Percentiles rank a stretch among this genome's conserved stretches.
Conservation (phyloP, 129 eudicot species). For the Cynara cardunculus region DNA sequence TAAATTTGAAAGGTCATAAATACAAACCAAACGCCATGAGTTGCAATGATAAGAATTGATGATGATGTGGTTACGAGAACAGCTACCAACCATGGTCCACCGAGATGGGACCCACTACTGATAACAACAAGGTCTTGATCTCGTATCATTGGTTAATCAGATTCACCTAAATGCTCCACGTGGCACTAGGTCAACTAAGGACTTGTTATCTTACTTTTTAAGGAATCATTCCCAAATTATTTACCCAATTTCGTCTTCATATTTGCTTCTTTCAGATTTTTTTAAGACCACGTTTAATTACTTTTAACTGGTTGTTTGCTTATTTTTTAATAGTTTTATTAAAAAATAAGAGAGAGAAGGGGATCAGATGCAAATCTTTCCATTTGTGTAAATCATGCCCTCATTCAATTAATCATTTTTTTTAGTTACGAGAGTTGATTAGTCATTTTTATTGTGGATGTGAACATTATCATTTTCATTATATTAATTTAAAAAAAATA, state of each 20-base stretch:
- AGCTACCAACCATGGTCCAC: slow-evolving; percentile 13
- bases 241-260: not conserved
- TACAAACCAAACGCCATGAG: not conserved
- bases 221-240: not conserved
- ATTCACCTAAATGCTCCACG: not conserved
- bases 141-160: not conserved
- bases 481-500: too few species aligned
- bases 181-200: not conserved
- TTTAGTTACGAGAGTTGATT: too few species aligned
- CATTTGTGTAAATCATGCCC: too few species aligned
- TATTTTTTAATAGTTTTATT: too few species aligned
- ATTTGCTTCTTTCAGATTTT: not conserved
- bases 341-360: too few species aligned
- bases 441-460: too few species aligned
- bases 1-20: slow-evolving; percentile 6
- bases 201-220: slow-evolving; percentile 1
- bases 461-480: too few species aligned
- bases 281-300: too few species aligned
- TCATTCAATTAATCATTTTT: too few species aligned
- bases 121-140: not conserved
- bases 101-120: not conserved
- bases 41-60: slow-evolving; percentile 14
- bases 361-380: too few species aligned
- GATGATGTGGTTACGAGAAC: slow-evolving; percentile 1
- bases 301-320: too few species aligned